Base-by-base conservation (phyloP, 2,329 filamentous ascomycete species). In the Sphaerostilbella broomeana region DNA sequence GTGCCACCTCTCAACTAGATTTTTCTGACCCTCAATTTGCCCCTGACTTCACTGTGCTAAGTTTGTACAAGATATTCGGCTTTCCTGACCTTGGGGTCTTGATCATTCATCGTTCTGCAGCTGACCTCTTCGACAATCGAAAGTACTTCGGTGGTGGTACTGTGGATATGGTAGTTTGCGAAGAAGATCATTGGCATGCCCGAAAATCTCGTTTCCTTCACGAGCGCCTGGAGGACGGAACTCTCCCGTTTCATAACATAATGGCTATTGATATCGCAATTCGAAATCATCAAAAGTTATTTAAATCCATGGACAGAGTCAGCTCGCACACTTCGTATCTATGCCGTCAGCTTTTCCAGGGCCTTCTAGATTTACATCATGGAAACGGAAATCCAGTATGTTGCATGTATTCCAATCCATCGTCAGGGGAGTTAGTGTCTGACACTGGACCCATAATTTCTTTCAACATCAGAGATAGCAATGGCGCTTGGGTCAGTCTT, bases 21-120 rank as follows among this genome's bases (percentile, higher is more conserved):
- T 65, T 97, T 3, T 69, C 76, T 40, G 64, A 84, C 49, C 51
- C 70, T 0, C 64, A 68, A 0, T 56, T 63, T 1, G 79, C 83
- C 0, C 85, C 90, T 1, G 90, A 97, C 58, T 97, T 97, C 49
- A 82, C 78, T 0, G 84, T 86, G 0, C 55, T 97, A 28, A 95
- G 89, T 59, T 79, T 97, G 47, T 94, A 95, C 66, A 98, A 97
- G 60, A 89, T 95, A n/a, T 97, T 97, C 59, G 90, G 92, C 1
- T 95, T 95, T 48, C 90, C 90, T 0, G 86, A 97, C 56, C 68
- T 97, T 2, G 90, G 90, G 2, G 88, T 81, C 2, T 64, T 98
- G 42, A 79, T 97, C 20, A 79, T 97, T 10, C 79, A 84, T 28
- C 88, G 86, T 50, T 70, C 76, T 21, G 76, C 84, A 10, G 77